phyloP scores from a whole-genome alignment of 2,329 filamentous ascomycete genomes.

The Apiospora koreana region DNA sequence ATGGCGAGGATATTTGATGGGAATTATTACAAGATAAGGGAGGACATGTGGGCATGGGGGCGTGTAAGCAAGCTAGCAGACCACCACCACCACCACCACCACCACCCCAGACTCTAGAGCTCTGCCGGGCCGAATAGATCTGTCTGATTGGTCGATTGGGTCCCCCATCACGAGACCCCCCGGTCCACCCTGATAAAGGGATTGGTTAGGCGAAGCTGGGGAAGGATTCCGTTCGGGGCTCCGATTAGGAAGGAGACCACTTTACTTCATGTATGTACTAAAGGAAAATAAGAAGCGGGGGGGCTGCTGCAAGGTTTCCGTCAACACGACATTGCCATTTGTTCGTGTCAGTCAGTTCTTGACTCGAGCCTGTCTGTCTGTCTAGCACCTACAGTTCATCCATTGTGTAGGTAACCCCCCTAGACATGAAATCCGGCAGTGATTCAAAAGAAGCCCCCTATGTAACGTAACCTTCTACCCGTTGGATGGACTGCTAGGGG shows the following conservation, averaged over 20 bases:
- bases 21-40: not conserved
- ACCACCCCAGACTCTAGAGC: not conserved
- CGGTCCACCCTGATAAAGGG: not conserved
- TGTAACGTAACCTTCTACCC: constrained; percentile 1
- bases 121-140: constrained; percentile 5
- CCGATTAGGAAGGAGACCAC: constrained; percentile 6
- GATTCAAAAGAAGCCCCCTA: not conserved
- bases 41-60: not conserved
- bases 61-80: not conserved
- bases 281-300: not conserved
- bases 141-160: not conserved
- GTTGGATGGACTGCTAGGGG: not conserved
- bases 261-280: not conserved
- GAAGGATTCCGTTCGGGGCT: not conserved
- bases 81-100: not conserved
- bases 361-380: not conserved
- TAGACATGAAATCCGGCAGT: not conserved
- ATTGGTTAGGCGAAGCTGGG: constrained; percentile 7
- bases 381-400: not conserved
- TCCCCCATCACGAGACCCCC: not conserved
- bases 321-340: not conserved
- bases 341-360: not conserved
- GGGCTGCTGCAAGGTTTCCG: not conserved
- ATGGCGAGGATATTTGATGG: not conserved
- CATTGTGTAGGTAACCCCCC: too few species aligned